Percentiles rank a stretch among this genome's conserved stretches.
Conservation (phyloP, 208 protist species). For the Crithidia acanthocephali region DNA sequence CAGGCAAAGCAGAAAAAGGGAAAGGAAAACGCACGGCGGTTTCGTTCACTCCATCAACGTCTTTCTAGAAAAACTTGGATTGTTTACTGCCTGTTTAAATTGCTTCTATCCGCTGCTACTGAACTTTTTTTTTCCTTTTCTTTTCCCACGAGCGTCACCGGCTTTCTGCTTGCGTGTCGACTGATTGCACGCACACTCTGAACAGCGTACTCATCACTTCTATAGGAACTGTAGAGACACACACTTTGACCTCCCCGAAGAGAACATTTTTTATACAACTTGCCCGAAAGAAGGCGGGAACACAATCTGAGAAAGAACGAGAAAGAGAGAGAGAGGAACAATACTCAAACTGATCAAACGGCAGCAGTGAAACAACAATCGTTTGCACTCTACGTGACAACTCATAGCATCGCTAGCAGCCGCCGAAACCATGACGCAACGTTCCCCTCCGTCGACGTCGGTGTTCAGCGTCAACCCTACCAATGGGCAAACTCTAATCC, state of each 20-base stretch:
- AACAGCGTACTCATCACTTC: too few species aligned
- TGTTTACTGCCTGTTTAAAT: too few species aligned
- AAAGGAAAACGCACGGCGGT: too few species aligned
- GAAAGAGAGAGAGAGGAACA: not conserved
- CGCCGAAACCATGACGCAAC: conserved; percentile 14
- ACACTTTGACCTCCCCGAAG: too few species aligned
- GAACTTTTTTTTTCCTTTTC: not conserved
- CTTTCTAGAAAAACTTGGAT: too few species aligned
- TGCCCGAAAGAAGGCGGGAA: too few species aligned
- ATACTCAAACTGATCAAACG: not conserved
- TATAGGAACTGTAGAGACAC: too few species aligned
- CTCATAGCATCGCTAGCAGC: too few species aligned
- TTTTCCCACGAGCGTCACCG: too few species aligned
- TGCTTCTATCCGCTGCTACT: not conserved
- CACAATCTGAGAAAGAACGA: not conserved
- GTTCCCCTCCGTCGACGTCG: conserved; percentile 3
- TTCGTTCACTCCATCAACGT: too few species aligned
- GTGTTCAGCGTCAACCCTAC: not conserved
- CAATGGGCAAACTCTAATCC: conserved; percentile 50
- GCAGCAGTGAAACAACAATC: not conserved
- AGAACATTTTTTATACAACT: too few species aligned
- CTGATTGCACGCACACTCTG: not conserved
- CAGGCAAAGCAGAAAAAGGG: not conserved
- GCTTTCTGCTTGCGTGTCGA: not conserved
- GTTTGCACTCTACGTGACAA: too few species aligned